Evolutionary conservation across 2,329 filamentous ascomycete genomes (phyloP).

Genomic region (Periconia sp.): DNA sequence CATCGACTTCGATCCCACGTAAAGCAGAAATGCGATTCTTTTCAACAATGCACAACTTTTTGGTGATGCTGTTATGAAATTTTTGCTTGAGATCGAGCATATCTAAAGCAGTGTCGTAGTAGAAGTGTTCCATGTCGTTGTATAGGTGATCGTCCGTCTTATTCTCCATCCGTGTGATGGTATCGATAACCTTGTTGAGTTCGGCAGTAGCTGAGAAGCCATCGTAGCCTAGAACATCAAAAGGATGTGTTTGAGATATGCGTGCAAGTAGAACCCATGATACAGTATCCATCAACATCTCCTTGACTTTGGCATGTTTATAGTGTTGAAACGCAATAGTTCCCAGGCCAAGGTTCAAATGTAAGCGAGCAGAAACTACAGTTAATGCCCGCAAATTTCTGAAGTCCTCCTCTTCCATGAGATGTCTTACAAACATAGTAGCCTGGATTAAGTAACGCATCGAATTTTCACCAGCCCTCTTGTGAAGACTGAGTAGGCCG

Average conservation of each 20-base stretch:
- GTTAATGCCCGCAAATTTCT: conserved; percentile 28
- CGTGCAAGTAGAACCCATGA: conserved; percentile 33
- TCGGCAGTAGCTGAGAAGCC: conserved; percentile 32
- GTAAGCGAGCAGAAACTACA: conserved; percentile 35
- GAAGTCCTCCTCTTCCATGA: conserved; percentile 25
- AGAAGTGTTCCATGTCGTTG: conserved; percentile 27
- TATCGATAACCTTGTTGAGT: conserved; percentile 27
- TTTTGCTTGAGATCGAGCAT: conserved; percentile 25
- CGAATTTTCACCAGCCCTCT: not conserved
- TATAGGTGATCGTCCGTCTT: conserved; percentile 28
- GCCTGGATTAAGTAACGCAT: conserved; percentile 24
- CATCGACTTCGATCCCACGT: conserved; percentile 20
- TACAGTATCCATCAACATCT: conserved; percentile 37
- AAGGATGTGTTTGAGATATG: conserved; percentile 37
- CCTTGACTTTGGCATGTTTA: conserved; percentile 29
- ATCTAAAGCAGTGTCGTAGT: conserved; percentile 32
- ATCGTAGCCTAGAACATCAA: conserved; percentile 28
- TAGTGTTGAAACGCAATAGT: conserved; percentile 33
- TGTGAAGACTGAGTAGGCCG: conserved; percentile 24
- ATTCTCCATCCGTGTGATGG: conserved; percentile 31
- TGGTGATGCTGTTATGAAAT: conserved; percentile 30
- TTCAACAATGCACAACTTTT: conserved; percentile 34
- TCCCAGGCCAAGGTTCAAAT: conserved; percentile 33
- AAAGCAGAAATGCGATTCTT: conserved; percentile 34
- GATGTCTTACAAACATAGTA: conserved; percentile 25